Evolutionary conservation across 805 yeast genomes (phyloP).

Genomic region (Scheffersomyces coipomensis): DNA sequence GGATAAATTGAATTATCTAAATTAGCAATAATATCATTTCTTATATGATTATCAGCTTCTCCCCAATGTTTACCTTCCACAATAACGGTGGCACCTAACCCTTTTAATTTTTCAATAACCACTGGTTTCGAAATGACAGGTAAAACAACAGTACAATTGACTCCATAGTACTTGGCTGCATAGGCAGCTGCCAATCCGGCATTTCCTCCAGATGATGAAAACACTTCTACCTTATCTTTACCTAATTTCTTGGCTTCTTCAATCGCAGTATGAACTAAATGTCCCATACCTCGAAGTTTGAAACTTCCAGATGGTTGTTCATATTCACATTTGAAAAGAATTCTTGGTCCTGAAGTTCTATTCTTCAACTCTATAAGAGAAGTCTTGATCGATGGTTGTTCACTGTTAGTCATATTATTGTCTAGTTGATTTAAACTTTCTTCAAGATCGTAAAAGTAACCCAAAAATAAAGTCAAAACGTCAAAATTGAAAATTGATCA

Average conservation of each 20-base stretch:
- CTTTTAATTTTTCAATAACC: constrained; percentile 16
- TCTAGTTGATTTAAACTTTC: not conserved
- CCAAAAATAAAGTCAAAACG: not conserved
- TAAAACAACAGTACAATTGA: constrained; percentile 29
- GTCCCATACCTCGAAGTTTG: constrained; percentile 55
- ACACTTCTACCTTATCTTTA: constrained; percentile 17
- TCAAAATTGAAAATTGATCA: not conserved
- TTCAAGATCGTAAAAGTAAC: not conserved
- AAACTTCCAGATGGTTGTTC: constrained; percentile 59
- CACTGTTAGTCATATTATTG: not conserved
- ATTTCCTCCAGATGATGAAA: constrained; percentile 34
- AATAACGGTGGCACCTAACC: constrained; percentile 20
- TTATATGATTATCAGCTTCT: constrained; percentile 26
- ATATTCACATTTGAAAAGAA: constrained; percentile 49
- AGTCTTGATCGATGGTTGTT: constrained; percentile 28
- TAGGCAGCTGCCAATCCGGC: constrained; percentile 37
- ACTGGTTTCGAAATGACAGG: constrained; percentile 19
- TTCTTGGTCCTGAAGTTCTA: constrained; percentile 23
- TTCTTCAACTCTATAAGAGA: constrained; percentile 32
- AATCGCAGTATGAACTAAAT: constrained; percentile 37
- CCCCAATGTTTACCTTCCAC: constrained; percentile 30
- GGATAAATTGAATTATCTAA: constrained; percentile 13
- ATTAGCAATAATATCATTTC: constrained; percentile 11
- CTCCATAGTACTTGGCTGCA: constrained; percentile 15
- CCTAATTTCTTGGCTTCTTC: constrained; percentile 18